Evolutionary conservation across 2,329 filamentous ascomycete species (phyloP).

Genomic region (Alternaria postmessia): DNA sequence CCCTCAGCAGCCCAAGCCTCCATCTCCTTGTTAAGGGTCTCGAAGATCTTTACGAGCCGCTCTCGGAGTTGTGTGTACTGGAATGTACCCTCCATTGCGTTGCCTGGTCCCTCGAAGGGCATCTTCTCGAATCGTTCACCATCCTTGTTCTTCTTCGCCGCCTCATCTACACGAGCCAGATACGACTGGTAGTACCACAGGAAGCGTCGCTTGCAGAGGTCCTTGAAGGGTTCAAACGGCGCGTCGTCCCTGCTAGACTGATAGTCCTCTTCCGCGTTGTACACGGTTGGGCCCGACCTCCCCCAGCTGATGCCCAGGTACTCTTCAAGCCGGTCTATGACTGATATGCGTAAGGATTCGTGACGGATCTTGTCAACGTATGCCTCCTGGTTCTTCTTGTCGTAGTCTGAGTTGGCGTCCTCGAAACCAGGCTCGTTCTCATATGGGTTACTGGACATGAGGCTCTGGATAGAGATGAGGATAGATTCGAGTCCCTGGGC

Average conservation of each 20-base stretch:
- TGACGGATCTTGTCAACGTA: constrained; percentile 93
- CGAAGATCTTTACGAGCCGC: constrained; percentile 73
- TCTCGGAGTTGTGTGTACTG: constrained; percentile 77
- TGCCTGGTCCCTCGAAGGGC: constrained; percentile 82
- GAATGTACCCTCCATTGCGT: constrained; percentile 87
- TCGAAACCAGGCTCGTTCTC: constrained; percentile 97
- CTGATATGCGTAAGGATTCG: constrained; percentile 84
- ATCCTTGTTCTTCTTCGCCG: constrained; percentile 68
- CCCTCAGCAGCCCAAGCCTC: constrained; percentile 76
- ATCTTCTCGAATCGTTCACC: constrained; percentile 75
- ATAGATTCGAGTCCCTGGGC: constrained; percentile 96
- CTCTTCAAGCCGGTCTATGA: constrained; percentile 84
- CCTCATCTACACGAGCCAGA: constrained; percentile 72
- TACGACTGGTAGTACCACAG: constrained; percentile 97
- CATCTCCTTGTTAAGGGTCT: constrained; percentile 75
- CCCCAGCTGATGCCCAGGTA: constrained; percentile 70
- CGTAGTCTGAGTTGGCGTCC: constrained; percentile 69
- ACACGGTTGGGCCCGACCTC: constrained; percentile 51
- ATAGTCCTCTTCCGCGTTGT: constrained; percentile 61
- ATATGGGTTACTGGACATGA: constrained; percentile 94
- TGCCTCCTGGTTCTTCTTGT: constrained; percentile 75
- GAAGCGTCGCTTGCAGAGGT: constrained; percentile 89
- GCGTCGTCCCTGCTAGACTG: constrained; percentile 60
- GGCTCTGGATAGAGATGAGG: constrained; percentile 91
- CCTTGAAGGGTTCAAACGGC: constrained; percentile 85